These are phyloP conservation scores for Rhodotorula sp. DNA, from an alignment of 1,284 basidiomycete genomes.

Conservation along the genomic window DNA sequence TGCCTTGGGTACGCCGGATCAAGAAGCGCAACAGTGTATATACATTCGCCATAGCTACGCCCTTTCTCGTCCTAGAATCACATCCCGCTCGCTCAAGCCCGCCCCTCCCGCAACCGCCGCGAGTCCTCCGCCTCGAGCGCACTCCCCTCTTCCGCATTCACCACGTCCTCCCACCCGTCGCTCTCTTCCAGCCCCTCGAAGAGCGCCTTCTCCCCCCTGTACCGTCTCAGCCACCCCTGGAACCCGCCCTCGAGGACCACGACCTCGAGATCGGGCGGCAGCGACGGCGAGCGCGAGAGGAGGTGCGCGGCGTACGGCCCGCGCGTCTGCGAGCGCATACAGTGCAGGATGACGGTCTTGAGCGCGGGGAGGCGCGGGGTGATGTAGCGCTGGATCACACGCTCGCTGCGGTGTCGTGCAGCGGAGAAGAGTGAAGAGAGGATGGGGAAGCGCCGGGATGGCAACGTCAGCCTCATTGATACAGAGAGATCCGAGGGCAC, in stretches of 20 bases:
- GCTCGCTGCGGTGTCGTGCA: background rate
- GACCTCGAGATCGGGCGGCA: conserved; percentile 15
- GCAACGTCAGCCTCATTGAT: too few species aligned
- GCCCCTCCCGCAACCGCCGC: conserved; percentile 13
- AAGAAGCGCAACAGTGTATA: too few species aligned
- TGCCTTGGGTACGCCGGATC: too few species aligned
- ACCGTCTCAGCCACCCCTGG: conserved; percentile 19
- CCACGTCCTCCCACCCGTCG: conserved; percentile 20
- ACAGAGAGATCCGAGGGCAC: background rate
- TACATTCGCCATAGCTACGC: background rate
- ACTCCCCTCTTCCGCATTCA: conserved; percentile 21
- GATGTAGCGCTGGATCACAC: conserved; percentile 13
- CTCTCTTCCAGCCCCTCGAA: conserved; percentile 17
- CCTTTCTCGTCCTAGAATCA: too few species aligned
- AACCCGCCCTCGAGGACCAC: conserved; percentile 26
- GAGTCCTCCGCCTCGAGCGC: conserved; percentile 26
- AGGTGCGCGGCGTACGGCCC: conserved; percentile 31
- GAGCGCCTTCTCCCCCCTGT: conserved; percentile 16
- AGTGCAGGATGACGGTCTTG: conserved; percentile 19
- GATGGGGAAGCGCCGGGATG: background rate
- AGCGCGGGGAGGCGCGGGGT: background rate
- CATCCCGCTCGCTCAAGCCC: background rate
- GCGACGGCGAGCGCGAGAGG: background rate
- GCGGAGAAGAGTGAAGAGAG: background rate
- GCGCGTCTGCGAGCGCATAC: conserved; percentile 35